These are phyloP conservation scores for Trichoderma pleuroti DNA, from an alignment of 2,329 filamentous ascomycete species.

Conservation along the genomic window DNA sequence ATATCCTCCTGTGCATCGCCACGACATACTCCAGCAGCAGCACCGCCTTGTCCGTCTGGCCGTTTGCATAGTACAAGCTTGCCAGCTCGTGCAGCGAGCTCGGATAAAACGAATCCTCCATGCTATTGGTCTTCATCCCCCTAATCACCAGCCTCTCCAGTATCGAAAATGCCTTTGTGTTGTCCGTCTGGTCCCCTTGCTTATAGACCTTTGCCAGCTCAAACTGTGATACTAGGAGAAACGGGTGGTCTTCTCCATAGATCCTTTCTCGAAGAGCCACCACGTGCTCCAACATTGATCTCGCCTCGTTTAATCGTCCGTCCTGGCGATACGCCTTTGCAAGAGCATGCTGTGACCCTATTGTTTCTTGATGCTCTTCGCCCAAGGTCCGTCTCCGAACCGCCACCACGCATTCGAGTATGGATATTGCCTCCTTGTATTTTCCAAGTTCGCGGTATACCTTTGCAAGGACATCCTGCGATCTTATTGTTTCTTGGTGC, in stretches of 20 bases:
- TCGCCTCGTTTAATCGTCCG: neutral
- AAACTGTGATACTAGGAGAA: conserved; percentile 2
- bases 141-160: neutral
- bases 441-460: neutral
- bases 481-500: neutral
- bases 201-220: neutral
- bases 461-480: neutral
- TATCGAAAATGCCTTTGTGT: neutral
- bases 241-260: neutral
- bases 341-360: neutral
- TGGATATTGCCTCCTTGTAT: conserved; percentile 1
- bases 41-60: neutral
- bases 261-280: neutral
- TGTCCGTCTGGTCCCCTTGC: neutral
- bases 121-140: neutral
- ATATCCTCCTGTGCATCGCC: neutral
- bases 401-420: conserved; percentile 5
- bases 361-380: neutral
- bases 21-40: neutral
- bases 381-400: neutral
- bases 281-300: neutral
- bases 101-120: neutral
- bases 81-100: neutral
- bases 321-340: neutral
- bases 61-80: neutral